Evolutionary conservation across 352 stramenopile species (phyloP), one percentile per base, ranked within the genome.

Genomic region (Globisporangium perplexum): DNA sequence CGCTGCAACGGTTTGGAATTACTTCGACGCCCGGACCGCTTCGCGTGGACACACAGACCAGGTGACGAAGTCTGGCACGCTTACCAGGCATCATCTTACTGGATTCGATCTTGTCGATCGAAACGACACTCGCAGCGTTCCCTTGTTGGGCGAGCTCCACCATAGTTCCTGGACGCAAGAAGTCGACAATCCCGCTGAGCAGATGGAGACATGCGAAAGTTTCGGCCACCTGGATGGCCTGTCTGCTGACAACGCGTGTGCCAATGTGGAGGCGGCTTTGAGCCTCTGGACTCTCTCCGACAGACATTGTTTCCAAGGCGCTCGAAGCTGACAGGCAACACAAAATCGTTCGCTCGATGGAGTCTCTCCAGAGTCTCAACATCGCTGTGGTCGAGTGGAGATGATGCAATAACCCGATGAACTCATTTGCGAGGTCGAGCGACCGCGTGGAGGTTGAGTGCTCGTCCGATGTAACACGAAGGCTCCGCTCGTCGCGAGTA

Each of bases 161-260:
- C 15, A 44, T 60, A 0, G 65, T 45, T 7, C 72, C 70, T 10
- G 63, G 59, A 18, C 72, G 68, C 6, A 77, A 39, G 18, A 75
- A 79, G 4, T 83, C 70, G 5, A 68, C n/a, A n/a, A 45, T 42
- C 28, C 68, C 72, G 11, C 59, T 50, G 17, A 83, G 49, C 26
- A 66, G 52, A 41, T 75, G 71, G 0, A 79, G 47, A 24, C 58
- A 69, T 1, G 65, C 72, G 6, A 65, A n/a, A 5, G 50, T 33
- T 38, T 83, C 72, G 4, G 72, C 36, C 14, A 41, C 39, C 17
- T 46, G 62, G 0, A 78, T n/a, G 26, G 31, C 46, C 0, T 57
- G 41, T 1, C 56, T 6, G 6, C 50, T 35, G 35, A 82, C 55
- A 3, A 45, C 28, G 20, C 52, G 35, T 2, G 63, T 67, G 28